Percentiles rank a stretch among this genome's conserved stretches.
Conservation (phyloP, 73 alveolate species). For the Breviolum minutum region DNA sequence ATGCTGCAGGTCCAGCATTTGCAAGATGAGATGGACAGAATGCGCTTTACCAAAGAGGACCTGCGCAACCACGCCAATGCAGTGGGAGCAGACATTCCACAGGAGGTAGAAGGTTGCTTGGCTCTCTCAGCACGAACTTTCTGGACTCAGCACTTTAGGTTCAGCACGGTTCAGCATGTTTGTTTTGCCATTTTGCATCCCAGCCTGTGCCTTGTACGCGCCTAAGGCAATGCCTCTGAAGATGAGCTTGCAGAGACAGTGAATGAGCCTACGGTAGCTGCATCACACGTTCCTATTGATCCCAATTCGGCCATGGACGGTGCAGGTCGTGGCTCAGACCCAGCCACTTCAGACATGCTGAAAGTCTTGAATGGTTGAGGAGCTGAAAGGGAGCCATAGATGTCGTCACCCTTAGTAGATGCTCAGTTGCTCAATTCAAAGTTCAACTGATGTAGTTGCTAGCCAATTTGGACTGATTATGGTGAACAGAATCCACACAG, state of each 20-base stretch:
- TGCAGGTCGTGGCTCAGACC: constrained; percentile 16
- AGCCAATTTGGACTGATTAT: neutral
- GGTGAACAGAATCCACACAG: neutral
- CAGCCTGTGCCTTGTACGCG: neutral
- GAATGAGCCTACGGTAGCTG: neutral
- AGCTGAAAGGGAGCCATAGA: neutral
- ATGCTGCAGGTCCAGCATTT: constrained; percentile 79
- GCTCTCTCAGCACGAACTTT: neutral
- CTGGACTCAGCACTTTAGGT: neutral
- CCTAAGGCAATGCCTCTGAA: constrained; percentile 27
- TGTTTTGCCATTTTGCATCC: neutral
- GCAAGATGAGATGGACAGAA: constrained; percentile 71
- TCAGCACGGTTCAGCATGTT: neutral
- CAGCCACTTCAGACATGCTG: constrained; percentile 62
- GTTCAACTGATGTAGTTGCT: neutral
- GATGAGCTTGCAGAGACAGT: constrained; percentile 21
- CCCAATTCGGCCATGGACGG: constrained; percentile 73
- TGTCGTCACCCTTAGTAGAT: neutral
- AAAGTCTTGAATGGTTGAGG: constrained; percentile 39
- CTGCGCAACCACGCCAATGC: constrained; percentile 55
- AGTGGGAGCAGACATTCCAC: constrained; percentile 32
- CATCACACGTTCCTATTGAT: neutral
- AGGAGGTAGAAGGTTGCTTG: constrained; percentile 21
- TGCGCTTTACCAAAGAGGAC: constrained; percentile 92
- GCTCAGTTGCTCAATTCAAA: too few species aligned